These are phyloP conservation scores for Aspergillus hiratsukae DNA, from an alignment of 2,329 filamentous ascomycete species.

Conservation along the genomic window DNA sequence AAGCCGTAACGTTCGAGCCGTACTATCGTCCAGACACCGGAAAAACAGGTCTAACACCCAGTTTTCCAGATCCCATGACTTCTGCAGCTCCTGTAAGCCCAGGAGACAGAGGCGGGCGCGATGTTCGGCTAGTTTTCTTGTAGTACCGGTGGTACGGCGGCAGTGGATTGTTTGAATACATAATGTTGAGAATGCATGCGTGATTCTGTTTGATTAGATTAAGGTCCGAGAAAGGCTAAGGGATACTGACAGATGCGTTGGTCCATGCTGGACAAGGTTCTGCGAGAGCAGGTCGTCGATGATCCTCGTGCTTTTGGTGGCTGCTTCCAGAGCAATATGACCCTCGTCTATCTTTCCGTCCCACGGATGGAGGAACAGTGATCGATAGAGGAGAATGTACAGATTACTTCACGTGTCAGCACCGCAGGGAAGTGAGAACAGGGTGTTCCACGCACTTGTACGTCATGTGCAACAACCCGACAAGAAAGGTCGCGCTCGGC, in stretches of 20 bases:
- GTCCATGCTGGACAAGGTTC: constrained; percentile 41
- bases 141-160: too few relatives aligned
- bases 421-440: background rate
- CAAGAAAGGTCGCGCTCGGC: constrained; percentile 34
- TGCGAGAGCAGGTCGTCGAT: constrained; percentile 46
- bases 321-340: constrained; percentile 43
- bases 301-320: constrained; percentile 44
- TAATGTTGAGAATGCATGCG: constrained; percentile 24
- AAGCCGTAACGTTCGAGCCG: too few relatives aligned
- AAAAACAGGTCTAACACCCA: too few relatives aligned
- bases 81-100: too few relatives aligned
- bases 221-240: background rate
- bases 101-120: too few relatives aligned
- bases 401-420: constrained; percentile 32
- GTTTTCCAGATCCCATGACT: too few relatives aligned
- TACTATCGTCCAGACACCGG: too few relatives aligned
- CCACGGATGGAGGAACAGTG: constrained; percentile 36
- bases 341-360: constrained; percentile 31
- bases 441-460: constrained; percentile 36
- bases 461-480: constrained; percentile 41
- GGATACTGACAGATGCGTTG: constrained; percentile 39
- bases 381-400: constrained; percentile 44
- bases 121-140: too few relatives aligned
- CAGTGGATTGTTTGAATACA: too few relatives aligned
- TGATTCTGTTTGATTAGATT: constrained; percentile 31